Conservation (phyloP, 2,329 filamentous ascomycete genomes). For the Fusarium duplospermum region DNA sequence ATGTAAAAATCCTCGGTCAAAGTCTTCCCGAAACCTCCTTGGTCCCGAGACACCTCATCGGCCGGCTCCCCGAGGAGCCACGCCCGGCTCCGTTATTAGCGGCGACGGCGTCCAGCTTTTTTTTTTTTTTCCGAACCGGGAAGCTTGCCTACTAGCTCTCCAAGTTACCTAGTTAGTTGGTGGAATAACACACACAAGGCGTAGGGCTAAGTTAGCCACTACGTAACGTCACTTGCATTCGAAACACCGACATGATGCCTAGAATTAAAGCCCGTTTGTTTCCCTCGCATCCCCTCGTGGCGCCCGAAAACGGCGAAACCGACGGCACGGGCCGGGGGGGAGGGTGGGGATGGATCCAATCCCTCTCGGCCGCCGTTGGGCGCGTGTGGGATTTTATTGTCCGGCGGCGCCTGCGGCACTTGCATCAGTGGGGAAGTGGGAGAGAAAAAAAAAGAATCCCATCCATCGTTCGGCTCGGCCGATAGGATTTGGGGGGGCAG, state of each 20-base stretch:
- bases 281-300: not conserved
- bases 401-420: not conserved
- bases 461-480: not conserved
- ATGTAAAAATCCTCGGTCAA: slow-evolving; percentile 51
- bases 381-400: not conserved
- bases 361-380: not conserved
- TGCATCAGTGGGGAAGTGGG: not conserved
- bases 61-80: not conserved
- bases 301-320: not conserved
- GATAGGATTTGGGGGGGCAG: not conserved
- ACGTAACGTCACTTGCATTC: not conserved
- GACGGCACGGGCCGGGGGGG: not conserved
- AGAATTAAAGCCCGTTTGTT: not conserved
- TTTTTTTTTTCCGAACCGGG: not conserved
- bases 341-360: not conserved
- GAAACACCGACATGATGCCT: not conserved
- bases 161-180: not conserved
- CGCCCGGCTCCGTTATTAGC: not conserved
- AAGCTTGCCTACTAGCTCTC: not conserved
- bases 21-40: slow-evolving; percentile 32
- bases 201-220: not conserved
- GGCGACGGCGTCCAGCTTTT: not conserved
- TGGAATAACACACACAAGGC: not conserved
- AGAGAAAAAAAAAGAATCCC: too few species aligned
- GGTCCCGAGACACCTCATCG: slow-evolving; percentile 46